Evolutionary conservation across 345 rosid species (phyloP).

Genomic region (Populus pruinosa): DNA sequence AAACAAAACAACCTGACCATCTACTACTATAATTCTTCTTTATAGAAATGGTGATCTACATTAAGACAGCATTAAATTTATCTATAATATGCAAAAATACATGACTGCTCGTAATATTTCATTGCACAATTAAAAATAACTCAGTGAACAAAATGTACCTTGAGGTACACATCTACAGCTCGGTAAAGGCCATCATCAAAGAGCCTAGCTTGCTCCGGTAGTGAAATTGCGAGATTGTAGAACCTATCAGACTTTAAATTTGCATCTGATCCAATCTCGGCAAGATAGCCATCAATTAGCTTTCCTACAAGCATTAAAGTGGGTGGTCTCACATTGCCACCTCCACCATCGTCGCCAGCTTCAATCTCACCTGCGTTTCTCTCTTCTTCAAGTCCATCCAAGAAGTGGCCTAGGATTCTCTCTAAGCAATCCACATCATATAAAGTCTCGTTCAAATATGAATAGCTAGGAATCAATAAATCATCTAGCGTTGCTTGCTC

Average conservation of each 20-base stretch:
- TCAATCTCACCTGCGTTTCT: conserved; percentile 26
- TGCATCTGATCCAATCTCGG: conserved; percentile 88
- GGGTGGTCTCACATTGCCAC: conserved; percentile 37
- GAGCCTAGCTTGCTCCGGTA: conserved; percentile 82
- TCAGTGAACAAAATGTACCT: conserved; percentile 38
- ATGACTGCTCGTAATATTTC: neutral
- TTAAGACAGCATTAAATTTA: neutral
- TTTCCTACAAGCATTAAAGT: conserved; percentile 78
- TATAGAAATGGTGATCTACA: neutral
- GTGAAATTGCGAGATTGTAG: conserved; percentile 61
- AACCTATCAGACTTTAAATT: conserved; percentile 80
- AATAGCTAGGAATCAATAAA: conserved; percentile 88
- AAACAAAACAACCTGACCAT: neutral
- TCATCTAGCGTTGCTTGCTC: conserved; percentile 87
- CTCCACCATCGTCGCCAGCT: conserved; percentile 25
- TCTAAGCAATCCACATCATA: conserved; percentile 94
- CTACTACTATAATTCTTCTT: neutral
- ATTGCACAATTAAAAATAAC: neutral
- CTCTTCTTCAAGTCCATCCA: conserved; percentile 52
- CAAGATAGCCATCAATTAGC: conserved; percentile 83
- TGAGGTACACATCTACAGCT: conserved; percentile 90
- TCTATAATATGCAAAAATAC: neutral
- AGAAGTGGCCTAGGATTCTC: conserved; percentile 66
- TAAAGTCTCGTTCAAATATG: conserved; percentile 84
- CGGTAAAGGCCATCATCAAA: conserved; percentile 96